Evolutionary conservation across 1,284 basidiomycete genomes (phyloP), one percentile per base, ranked within the genome.

Genomic region (Rhodotorula sp.): DNA sequence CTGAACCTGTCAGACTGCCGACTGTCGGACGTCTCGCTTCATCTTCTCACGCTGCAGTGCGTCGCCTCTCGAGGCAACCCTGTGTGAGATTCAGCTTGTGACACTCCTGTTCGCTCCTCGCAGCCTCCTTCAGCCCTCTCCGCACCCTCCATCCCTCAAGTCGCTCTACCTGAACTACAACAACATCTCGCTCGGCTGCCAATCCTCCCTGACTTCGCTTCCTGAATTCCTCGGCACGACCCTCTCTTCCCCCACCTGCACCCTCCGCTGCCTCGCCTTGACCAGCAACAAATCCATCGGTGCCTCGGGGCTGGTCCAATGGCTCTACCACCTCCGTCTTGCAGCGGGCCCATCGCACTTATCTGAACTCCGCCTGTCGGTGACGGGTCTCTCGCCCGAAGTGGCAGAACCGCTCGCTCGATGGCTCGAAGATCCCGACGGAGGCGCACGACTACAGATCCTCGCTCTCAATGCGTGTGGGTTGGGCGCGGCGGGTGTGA

Each of bases 21-120:
- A 4, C 54, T 74, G 19, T 60, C 44, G 36, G 73, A 74, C 61
- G 68, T 71, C 15, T 69, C 71, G 10, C 44, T 74, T 20, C 68
- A 74, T 32, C 68, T 74, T 13, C 22, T 74, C 30, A 57, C 71
- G 4, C 68, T 74, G 1, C 72, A 74, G 72, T 67, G n/a, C 29
- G 71, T 52, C 27, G 8, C 2, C n/a, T n/a, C 6, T 44, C 8
- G 39, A 24, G 2, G n/a, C 9, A 10, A 4, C 19, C 8, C 46
- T 22, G 15, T 10, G 1, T 17, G n/a, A 2, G 7, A 13, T 1
- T 22, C 29, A 2, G 27, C 11, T 20, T 13, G 19, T 39, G 34
- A 27, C 54, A 8, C 29, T 15, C n/a, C 30, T 10, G 0, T 51
- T 8, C 6, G 2, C 20, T 6, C 27, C 34, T 0, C 17, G 7